Base-by-base conservation (phyloP, 148 eudicot species). In the Cornus suecica region DNA sequence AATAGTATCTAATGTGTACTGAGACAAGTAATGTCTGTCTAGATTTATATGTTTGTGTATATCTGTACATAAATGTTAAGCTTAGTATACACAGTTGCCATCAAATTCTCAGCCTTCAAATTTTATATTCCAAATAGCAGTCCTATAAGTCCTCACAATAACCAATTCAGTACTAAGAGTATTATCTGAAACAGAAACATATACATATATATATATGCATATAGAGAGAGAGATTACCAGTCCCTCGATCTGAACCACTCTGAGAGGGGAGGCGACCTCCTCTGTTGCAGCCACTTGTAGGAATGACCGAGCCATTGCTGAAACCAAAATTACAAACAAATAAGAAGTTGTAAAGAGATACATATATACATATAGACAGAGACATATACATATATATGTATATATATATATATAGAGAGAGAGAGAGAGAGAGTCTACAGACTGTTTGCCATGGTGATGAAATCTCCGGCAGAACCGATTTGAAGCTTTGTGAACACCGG, bases 171-270 rank as follows among this genome's bases (percentile, higher is more conserved):
- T 37, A 34, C 41, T 34, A 2, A 37, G 9, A 4, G 42, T 37
- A 37, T 37, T 6, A 37, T 3, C 8, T 37, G 8, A 37, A 37
- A 37, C 42, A 37, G 42, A 32, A 5, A 37, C 42, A 37, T 6
- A 10, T 37, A 37, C 9, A 37, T 37, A 0, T 37, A 37, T 37
- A 37, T 37, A 4, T 3, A 37, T 37, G n/a, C n/a, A 37, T 34
- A 34, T 2, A 34, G 41, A 2, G 42, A 37, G 42, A 74, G 51
- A 68, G 58, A 68, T 13, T 73, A 92, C 99, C 89, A 92, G 71
- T 78, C 99, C 99, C 77, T 95, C 99, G 79, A 92, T 92, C 79
- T 95, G 97, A 79, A 95, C 97, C 30, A 91, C 93, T 72, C 97
- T 84, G 37, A 95, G 94, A 37, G 96, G 91, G 23, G 91, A 88